Base-by-base conservation (phyloP, 352 stramenopile genomes). In the Phytophthora pisi region DNA sequence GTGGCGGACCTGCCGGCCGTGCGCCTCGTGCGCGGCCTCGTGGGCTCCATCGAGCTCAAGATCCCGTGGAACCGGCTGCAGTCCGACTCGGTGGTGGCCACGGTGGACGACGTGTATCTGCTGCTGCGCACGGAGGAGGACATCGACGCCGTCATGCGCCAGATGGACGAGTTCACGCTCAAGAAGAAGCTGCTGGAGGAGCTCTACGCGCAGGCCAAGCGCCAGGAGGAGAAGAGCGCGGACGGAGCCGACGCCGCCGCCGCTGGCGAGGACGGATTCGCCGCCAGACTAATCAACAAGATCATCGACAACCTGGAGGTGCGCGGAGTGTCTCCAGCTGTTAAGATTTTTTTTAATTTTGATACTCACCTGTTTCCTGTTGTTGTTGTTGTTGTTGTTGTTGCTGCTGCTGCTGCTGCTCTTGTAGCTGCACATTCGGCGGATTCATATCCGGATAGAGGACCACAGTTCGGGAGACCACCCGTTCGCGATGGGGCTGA, bases 291-390 rank as follows among this genome's bases (percentile, higher is more conserved):
- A 18, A 57, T 94, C 45, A 96, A 95, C 64, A 95, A 96, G 64
- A 96, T 96, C 61, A 88, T 96, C 24, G 89, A 96, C 64, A 96
- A 96, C 52, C 75, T 96, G 51, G 88, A 96, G 74, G 84, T 91
- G 16, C 10, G 54, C 24, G 8, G 42, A 56, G n/a, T 9, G 5
- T 23, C 40, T 10, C 38, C 38, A 47, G n/a, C n/a, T 26, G 8
- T 51, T 28, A 4, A 26, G 28, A 11, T 50, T 9, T 36, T 15
- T 18, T 49, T 36, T 34, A 11, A 4, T 50, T 16, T 26, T 47
- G 42, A 13, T 47, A 47, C 16, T 18, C 4, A 47, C 40, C 40
- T 59, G 28, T 38, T 43, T 47, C 34, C 42, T 47, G 6, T 66
- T 47, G 55, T 63, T 55, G 38, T 26, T 47, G 31, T 9, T 30